Conservation (phyloP, 345 rosid genomes). For the Carallia brachiata region DNA sequence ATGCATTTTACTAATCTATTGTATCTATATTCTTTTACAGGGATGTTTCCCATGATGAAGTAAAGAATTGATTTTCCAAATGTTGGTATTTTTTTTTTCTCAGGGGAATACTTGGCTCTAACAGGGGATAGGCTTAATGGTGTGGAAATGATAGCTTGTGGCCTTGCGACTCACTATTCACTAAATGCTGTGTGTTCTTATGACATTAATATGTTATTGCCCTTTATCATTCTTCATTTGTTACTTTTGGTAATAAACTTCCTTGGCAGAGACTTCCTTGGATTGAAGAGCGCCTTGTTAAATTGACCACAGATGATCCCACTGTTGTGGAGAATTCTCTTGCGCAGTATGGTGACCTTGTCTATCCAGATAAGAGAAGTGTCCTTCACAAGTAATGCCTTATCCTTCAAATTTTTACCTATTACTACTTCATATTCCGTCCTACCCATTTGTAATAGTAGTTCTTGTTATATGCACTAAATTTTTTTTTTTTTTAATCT, state of each 20-base stretch:
- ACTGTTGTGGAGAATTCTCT: slow-evolving; percentile 71
- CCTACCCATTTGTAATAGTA: neutral
- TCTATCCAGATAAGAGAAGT: slow-evolving; percentile 63
- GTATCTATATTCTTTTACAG: neutral
- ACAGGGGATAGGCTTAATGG: slow-evolving; percentile 89
- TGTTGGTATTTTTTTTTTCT: slow-evolving; percentile 16
- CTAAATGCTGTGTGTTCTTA: slow-evolving; percentile 55
- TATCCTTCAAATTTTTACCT: slow-evolving; percentile 6
- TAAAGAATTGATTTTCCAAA: neutral
- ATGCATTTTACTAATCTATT: neutral
- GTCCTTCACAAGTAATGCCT: slow-evolving; percentile 58
- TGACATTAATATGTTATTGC: slow-evolving; percentile 17
- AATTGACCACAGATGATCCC: slow-evolving; percentile 75
- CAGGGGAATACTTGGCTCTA: slow-evolving; percentile 89
- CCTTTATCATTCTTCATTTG: neutral
- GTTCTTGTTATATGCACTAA: neutral
- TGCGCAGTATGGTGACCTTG: slow-evolving; percentile 83
- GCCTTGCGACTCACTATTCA: slow-evolving; percentile 88
- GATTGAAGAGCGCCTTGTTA: slow-evolving; percentile 81
- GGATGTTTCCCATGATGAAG: neutral
- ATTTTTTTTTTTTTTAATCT: neutral
- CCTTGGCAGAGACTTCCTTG: slow-evolving; percentile 58
- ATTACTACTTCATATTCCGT: neutral
- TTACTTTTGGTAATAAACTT: slow-evolving; percentile 17
- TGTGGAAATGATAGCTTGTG: slow-evolving; percentile 86